phyloP scores from a whole-genome alignment of 768 basidiomycete genomes.

The Lyophyllum semitale region DNA sequence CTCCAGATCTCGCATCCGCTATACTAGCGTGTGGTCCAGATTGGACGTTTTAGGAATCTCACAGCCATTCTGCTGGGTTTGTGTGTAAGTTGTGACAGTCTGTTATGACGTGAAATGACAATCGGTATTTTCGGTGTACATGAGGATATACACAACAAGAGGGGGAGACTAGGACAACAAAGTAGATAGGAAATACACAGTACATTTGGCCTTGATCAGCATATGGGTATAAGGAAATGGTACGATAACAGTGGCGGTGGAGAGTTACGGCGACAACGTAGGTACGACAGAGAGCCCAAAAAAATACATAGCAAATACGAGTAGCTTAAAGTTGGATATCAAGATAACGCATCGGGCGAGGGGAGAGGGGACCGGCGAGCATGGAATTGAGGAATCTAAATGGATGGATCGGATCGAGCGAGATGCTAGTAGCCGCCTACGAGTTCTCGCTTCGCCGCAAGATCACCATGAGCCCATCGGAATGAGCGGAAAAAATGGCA shows the following conservation, averaged over 20 bases:
- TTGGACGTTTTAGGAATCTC: neutral
- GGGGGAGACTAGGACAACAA: neutral
- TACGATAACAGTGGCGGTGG: neutral
- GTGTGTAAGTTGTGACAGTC: neutral
- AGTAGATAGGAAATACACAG: constrained; percentile 3
- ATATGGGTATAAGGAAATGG: constrained; percentile 1
- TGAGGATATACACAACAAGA: neutral
- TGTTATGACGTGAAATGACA: neutral
- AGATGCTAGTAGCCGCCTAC: neutral
- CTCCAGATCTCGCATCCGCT: constrained; percentile 3
- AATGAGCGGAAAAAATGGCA: constrained; percentile 84
- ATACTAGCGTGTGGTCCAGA: neutral
- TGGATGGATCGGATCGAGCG: neutral
- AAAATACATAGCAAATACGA: constrained; percentile 1
- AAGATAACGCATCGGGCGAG: neutral
- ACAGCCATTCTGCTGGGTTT: neutral
- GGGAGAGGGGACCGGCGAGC: neutral
- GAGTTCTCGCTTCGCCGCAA: constrained; percentile 44
- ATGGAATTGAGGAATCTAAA: neutral
- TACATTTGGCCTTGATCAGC: constrained; percentile 5
- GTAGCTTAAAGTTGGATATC: neutral
- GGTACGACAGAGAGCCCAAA: neutral
- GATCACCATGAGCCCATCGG: constrained; percentile 82
- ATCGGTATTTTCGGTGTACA: neutral
- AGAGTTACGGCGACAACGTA: neutral